Conservation (phyloP, 352 stramenopile species). For the Globisporangium iwayamae region DNA sequence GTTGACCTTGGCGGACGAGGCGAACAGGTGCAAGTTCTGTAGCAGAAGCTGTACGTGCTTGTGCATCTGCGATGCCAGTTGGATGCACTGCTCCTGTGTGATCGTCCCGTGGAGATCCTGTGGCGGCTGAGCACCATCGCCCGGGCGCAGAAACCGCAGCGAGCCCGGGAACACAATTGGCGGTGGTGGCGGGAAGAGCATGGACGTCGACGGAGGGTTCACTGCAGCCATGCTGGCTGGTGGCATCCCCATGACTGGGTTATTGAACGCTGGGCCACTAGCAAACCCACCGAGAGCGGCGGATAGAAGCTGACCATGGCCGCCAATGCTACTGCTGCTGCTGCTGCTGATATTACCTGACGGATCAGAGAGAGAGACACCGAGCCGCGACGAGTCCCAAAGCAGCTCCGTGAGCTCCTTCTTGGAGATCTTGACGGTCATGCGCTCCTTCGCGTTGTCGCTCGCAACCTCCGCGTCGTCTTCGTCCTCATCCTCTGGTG, state of each 20-base stretch:
- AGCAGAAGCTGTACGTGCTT: constrained; percentile 83
- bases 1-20: constrained; percentile 4
- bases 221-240: neutral
- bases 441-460: constrained; percentile 17
- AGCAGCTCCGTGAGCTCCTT: constrained; percentile 79
- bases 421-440: constrained; percentile 63
- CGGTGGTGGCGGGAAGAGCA: neutral
- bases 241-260: neutral
- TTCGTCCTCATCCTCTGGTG: constrained; percentile 71
- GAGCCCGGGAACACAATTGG: neutral
- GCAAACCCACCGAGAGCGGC: neutral
- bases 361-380: constrained; percentile 27
- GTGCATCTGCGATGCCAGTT: constrained; percentile 85
- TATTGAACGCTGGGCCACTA: neutral
- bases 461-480: constrained; percentile 55
- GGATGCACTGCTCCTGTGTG: constrained; percentile 68
- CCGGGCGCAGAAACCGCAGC: neutral
- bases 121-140: neutral
- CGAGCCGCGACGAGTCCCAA: constrained; percentile 73
- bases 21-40: constrained; percentile 63
- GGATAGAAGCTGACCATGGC: neutral
- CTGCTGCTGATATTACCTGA: neutral
- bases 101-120: constrained; percentile 35
- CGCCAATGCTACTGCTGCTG: too few species aligned
- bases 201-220: neutral